A percentile compares a stretch with the other conserved stretches of the same genome.
Evolutionary conservation across 1,284 basidiomycete genomes (phyloP).

Genomic region (Microbotryum saponariae): DNA sequence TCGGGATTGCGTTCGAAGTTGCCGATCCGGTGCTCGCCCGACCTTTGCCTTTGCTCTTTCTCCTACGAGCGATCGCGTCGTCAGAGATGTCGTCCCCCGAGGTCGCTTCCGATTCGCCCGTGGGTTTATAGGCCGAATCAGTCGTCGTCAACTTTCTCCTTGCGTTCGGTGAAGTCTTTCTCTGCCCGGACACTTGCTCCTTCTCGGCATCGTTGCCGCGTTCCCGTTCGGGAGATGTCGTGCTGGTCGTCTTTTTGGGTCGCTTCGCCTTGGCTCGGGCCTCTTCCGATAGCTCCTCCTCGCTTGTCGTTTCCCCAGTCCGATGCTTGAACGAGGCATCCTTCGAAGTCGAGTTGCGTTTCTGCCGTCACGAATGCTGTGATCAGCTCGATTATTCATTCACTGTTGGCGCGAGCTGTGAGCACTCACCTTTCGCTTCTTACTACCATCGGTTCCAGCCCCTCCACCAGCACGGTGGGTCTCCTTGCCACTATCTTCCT

Average conservation of each 20-base stretch:
- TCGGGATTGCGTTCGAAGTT: constrained; percentile 9
- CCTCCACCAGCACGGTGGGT: constrained; percentile 1
- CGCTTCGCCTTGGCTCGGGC: constrained; percentile 7
- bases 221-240: constrained; percentile 2
- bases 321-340: constrained; percentile 14
- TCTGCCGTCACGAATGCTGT: constrained; percentile 1
- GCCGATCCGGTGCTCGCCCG: constrained; percentile 3
- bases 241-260: constrained; percentile 1
- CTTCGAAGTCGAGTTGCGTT: constrained; percentile 4
- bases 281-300: constrained; percentile 13
- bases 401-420: too few species aligned
- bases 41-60: constrained; percentile 24
- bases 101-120: constrained; percentile 6
- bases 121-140: constrained; percentile 3
- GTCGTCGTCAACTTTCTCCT: constrained; percentile 16
- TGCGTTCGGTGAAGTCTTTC: neutral
- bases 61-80: neutral
- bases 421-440: constrained; percentile 29
- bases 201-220: too few species aligned
- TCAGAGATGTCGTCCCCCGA: constrained; percentile 3
- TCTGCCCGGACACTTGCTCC: too few species aligned
- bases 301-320: constrained; percentile 13
- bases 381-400: too few species aligned
- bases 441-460: constrained; percentile 3
- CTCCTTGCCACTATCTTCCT: neutral